Conservation (phyloP, 2,329 filamentous ascomycete species). For the Ophiostoma sp. region DNA sequence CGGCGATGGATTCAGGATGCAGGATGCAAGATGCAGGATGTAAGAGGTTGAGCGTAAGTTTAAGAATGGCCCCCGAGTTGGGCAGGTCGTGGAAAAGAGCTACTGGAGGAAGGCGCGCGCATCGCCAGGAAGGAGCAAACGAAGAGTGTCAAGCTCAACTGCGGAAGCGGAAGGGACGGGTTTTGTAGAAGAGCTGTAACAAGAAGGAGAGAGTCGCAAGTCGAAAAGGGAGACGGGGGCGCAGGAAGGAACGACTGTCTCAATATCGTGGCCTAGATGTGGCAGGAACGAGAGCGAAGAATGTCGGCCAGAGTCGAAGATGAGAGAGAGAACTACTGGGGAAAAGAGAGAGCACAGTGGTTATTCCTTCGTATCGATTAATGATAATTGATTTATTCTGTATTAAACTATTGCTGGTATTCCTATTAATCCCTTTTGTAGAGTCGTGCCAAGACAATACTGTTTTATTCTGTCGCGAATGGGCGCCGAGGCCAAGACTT, state of each 20-base stretch:
- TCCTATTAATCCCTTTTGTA: background rate
- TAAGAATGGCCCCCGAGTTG: background rate
- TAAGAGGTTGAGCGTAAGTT: background rate
- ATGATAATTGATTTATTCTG: background rate
- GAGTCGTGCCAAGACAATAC: constrained; percentile 10
- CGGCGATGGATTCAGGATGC: background rate
- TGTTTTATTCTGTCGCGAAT: constrained; percentile 8
- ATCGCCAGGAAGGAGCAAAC: background rate
- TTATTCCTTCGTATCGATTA: background rate
- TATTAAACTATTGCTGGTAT: background rate
- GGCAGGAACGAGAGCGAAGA: background rate
- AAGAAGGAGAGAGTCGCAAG: background rate
- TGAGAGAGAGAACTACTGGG: background rate
- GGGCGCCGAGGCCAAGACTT: constrained; percentile 6
- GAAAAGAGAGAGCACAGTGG: background rate
- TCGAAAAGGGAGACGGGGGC: background rate
- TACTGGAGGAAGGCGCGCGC: background rate
- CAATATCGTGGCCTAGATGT: background rate
- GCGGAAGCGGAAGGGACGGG: background rate
- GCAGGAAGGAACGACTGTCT: background rate
- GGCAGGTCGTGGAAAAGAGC: background rate
- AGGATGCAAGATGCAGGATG: background rate
- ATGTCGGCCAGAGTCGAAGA: constrained; percentile 3
- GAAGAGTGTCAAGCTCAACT: background rate
- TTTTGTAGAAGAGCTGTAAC: background rate